phyloP scores from a whole-genome alignment of 179 eudicot species.

The Beta macrorhiza region DNA sequence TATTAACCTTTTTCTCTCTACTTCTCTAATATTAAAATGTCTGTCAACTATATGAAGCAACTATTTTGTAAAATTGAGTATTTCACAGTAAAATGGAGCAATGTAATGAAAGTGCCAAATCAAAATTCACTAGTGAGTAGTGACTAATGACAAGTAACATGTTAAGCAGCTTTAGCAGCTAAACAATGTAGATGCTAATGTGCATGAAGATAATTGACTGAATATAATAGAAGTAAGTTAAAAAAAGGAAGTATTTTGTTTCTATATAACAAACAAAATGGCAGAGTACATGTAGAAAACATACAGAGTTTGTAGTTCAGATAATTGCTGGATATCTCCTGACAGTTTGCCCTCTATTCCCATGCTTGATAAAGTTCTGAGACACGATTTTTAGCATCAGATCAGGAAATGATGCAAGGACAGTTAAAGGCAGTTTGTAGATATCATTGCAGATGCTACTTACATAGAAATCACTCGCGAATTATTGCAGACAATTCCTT shows the following conservation, averaged over 20 bases:
- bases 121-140: not conserved
- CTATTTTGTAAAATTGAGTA: no score
- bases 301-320: constrained; percentile 64
- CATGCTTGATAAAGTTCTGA: constrained; percentile 60
- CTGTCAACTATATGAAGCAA: no score
- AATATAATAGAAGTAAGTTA: no score
- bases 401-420: constrained; percentile 6
- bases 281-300: constrained; percentile 22
- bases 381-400: constrained; percentile 19
- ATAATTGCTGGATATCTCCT: constrained; percentile 51
- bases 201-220: not conserved
- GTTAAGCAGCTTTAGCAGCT: not conserved
- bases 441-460: constrained; percentile 17
- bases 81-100: no score
- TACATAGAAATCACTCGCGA: constrained; percentile 65
- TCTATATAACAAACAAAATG: not conserved
- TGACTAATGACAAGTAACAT: not conserved
- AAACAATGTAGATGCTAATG: not conserved
- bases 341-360: constrained; percentile 60
- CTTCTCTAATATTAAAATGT: no score
- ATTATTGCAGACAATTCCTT: constrained; percentile 56
- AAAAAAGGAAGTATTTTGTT: not conserved
- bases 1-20: no score
- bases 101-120: not conserved
- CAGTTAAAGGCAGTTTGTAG: not conserved